Conservation (phyloP, 2,329 filamentous ascomycete genomes). For the Aspergillus unguis region DNA sequence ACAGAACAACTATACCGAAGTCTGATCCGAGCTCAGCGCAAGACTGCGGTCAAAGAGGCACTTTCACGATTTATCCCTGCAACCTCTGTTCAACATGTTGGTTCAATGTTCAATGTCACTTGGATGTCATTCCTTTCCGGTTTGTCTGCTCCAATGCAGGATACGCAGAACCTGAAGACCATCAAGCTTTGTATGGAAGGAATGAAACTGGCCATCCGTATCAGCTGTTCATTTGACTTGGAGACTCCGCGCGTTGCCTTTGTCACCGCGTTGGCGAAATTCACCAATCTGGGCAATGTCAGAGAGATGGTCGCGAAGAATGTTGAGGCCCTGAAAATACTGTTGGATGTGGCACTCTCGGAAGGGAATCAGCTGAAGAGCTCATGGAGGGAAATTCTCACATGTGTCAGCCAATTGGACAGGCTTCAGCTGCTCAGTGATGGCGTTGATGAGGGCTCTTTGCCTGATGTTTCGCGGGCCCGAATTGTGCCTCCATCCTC, state of each 20-base stretch:
- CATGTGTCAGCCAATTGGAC: constrained; percentile 93
- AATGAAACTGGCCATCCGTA: constrained; percentile 87
- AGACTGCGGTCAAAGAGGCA: constrained; percentile 68
- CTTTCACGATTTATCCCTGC: constrained; percentile 78
- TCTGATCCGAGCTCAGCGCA: constrained; percentile 82
- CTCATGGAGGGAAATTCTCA: constrained; percentile 93
- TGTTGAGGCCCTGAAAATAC: constrained; percentile 84
- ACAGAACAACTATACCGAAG: constrained; percentile 89
- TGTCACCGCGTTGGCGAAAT: constrained; percentile 85
- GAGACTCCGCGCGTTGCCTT: constrained; percentile 94
- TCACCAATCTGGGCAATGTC: constrained; percentile 92
- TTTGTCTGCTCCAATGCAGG: constrained; percentile 87
- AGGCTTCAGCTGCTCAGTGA: constrained; percentile 91
- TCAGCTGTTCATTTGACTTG: constrained; percentile 89
- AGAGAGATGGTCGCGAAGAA: constrained; percentile 96
- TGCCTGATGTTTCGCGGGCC: constrained; percentile 87
- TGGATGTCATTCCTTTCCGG: constrained; percentile 99
- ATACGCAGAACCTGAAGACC: constrained; percentile 86
- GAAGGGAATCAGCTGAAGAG: constrained; percentile 85
- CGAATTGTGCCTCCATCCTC: constrained; percentile 63
- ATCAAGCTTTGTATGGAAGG: constrained; percentile 92
- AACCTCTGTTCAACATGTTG: constrained; percentile 89
- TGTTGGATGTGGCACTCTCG: constrained; percentile 86
- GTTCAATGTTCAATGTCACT: constrained; percentile 96
- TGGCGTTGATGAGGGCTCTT: constrained; percentile 85